Evolutionary conservation across 345 rosid species (phyloP).

Genomic region (Triadica sebifera): DNA sequence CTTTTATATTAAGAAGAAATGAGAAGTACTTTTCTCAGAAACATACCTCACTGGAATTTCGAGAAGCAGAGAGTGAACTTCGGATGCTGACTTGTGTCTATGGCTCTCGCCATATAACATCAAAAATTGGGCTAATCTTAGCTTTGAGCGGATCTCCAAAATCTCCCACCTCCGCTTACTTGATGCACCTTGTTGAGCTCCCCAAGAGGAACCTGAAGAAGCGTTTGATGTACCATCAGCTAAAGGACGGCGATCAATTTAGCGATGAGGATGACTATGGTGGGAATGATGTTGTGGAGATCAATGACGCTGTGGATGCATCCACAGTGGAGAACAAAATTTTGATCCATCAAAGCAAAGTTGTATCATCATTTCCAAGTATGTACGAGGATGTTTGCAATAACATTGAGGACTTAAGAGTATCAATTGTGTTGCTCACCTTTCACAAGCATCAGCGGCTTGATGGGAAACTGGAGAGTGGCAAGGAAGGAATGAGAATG

Average conservation of each 20-base stretch:
- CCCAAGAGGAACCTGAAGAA: slow-evolving; percentile 48
- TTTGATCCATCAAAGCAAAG: slow-evolving; percentile 51
- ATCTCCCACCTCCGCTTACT: slow-evolving; percentile 47
- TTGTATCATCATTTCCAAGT: slow-evolving; percentile 47
- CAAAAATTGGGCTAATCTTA: slow-evolving; percentile 45
- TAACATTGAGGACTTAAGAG: slow-evolving; percentile 62
- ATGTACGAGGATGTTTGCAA: slow-evolving; percentile 74
- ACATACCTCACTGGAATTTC: slow-evolving; percentile 45
- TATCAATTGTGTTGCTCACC: slow-evolving; percentile 61
- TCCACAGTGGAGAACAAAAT: slow-evolving; percentile 47
- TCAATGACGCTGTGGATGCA: slow-evolving; percentile 65
- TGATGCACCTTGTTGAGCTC: slow-evolving; percentile 78
- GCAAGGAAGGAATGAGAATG: slow-evolving; percentile 56
- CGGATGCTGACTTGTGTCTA: slow-evolving; percentile 68
- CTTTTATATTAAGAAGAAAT: slow-evolving; percentile 39
- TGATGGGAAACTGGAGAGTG: slow-evolving; percentile 60
- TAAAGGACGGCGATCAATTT: slow-evolving; percentile 51
- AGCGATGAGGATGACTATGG: slow-evolving; percentile 78
- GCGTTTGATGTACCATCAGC: slow-evolving; percentile 57
- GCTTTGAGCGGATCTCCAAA: slow-evolving; percentile 47
- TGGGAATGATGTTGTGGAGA: slow-evolving; percentile 67
- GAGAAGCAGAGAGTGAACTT: slow-evolving; percentile 52
- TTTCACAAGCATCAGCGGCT: slow-evolving; percentile 92
- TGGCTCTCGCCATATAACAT: slow-evolving; percentile 68
- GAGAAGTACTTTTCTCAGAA: slow-evolving; percentile 42